Percentiles rank a stretch among this genome's conserved stretches.
Conservation (phyloP, 371 early-diverging fungal species). For the Mortierella sp. region DNA sequence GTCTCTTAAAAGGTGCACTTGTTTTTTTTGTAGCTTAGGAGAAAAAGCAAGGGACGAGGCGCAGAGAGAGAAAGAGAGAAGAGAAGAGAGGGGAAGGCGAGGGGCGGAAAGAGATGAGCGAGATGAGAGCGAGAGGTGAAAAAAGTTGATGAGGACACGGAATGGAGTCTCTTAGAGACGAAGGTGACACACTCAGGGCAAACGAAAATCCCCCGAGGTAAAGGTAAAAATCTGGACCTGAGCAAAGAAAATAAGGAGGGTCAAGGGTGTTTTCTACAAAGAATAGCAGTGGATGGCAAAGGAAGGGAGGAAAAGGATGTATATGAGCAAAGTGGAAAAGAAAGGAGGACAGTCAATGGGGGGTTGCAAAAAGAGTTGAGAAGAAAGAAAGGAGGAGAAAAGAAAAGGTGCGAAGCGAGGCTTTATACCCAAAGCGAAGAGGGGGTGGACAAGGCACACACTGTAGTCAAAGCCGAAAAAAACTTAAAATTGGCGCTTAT, state of each 20-base stretch:
- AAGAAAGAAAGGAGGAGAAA: not conserved
- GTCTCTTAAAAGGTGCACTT: not conserved
- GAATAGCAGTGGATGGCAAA: not conserved
- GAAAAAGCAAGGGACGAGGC: not conserved
- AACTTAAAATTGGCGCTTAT: not conserved
- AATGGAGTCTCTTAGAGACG: no score
- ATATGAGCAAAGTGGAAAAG: not conserved
- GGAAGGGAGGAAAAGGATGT: not conserved
- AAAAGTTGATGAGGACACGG: not conserved
- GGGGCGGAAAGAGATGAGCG: not conserved
- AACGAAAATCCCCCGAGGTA: not conserved
- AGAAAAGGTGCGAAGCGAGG: not conserved
- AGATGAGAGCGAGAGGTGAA: not conserved
- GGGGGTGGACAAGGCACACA: not conserved
- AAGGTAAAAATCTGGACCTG: not conserved
- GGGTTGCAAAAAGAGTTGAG: not conserved
- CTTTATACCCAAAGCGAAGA: no score
- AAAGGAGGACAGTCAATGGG: not conserved
- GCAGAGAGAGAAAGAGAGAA: not conserved
- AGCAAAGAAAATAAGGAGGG: not conserved
- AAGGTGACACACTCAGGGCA: not conserved
- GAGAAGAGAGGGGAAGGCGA: not conserved
- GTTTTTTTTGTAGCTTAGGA: not conserved
- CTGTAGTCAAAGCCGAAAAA: not conserved
- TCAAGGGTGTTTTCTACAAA: not conserved